Evolutionary conservation across 106 monocot genomes (phyloP), one percentile per base, ranked within the genome.

Genomic region (Cymbidium sinense): DNA sequence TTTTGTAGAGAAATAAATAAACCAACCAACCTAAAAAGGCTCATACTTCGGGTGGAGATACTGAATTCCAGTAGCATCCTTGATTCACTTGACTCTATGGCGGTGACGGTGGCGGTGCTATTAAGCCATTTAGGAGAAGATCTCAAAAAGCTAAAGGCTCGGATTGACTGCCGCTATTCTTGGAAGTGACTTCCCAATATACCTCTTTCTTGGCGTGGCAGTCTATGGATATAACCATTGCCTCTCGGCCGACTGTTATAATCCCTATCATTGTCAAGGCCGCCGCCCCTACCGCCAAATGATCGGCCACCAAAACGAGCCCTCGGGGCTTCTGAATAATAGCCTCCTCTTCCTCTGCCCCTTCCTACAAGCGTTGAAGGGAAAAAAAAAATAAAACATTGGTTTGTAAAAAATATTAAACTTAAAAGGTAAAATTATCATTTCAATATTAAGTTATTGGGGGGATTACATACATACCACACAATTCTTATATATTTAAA

Each of bases 291-390:
- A n/a, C 50, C 75, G 15, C 55, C 70, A 23, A 70, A 79, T 28
- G 65, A 47, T 11, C 86, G 79, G 5, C 79, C 76, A 21, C 79
- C 74, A 73, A 83, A 83, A 2, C 86, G 86, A 5, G 82, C 82
- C 77, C 82, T 70, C 10, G 79, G 30, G 25, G 27, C 43, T 13
- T 83, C 86, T 9, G 82, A 50, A 50, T 61, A 76, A 47, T 86
- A 86, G 3, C 82, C 82, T 17, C 78, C 82, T 27, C 86, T 78
- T 80, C 86, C 86, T 80, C 86, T 86, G n/a, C 86, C 82, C 34
- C 82, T 82, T 73, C 77, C 82, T 82, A 73, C 1, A 33, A 34
- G 34, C 30, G 29, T 64, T 18, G 18, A 5, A 64, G 9, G 6
- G 12, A n/a, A n/a, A n/a, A n/a, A 64, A 41, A 41, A 64, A 70